Evolutionary conservation across 768 basidiomycete genomes (phyloP).

Genomic region (Tulasnella sp.): DNA sequence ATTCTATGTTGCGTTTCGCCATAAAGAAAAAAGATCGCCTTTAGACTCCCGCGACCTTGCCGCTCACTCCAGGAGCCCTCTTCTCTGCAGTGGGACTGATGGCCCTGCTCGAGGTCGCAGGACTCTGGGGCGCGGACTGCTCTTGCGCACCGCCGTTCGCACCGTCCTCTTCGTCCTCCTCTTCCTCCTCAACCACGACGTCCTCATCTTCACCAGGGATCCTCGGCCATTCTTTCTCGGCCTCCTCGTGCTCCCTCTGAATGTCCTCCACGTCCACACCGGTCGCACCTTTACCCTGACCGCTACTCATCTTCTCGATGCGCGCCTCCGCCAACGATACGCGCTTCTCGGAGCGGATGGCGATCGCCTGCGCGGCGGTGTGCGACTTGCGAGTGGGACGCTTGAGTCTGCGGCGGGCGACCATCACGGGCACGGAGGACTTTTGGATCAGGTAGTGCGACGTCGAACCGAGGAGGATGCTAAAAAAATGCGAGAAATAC

Average conservation of each 20-base stretch:
- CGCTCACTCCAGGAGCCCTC: background rate
- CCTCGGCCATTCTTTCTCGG: constrained; percentile 33
- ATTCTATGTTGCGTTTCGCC: background rate
- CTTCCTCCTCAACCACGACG: background rate
- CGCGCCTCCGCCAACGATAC: constrained; percentile 81
- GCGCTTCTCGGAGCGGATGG: constrained; percentile 57
- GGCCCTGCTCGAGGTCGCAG: background rate
- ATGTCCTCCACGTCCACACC: constrained; percentile 76
- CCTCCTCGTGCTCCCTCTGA: constrained; percentile 53
- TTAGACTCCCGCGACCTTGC: background rate
- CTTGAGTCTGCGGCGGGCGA: constrained; percentile 85
- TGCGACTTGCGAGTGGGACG: constrained; percentile 77
- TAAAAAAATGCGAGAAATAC: constrained; percentile 38
- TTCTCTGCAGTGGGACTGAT: background rate
- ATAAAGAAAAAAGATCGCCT: background rate
- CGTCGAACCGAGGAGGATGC: constrained; percentile 89
- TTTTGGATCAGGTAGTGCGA: constrained; percentile 94
- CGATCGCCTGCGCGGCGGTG: constrained; percentile 48
- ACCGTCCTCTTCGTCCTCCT: constrained; percentile 13
- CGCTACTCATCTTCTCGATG: constrained; percentile 77
- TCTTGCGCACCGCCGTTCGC: background rate
- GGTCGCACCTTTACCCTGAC: constrained; percentile 79
- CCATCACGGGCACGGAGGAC: constrained; percentile 95
- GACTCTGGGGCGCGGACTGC: background rate
- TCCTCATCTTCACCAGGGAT: constrained; percentile 27